Conservation (phyloP, 108 stramenopile species). For the Tribonema minus region DNA sequence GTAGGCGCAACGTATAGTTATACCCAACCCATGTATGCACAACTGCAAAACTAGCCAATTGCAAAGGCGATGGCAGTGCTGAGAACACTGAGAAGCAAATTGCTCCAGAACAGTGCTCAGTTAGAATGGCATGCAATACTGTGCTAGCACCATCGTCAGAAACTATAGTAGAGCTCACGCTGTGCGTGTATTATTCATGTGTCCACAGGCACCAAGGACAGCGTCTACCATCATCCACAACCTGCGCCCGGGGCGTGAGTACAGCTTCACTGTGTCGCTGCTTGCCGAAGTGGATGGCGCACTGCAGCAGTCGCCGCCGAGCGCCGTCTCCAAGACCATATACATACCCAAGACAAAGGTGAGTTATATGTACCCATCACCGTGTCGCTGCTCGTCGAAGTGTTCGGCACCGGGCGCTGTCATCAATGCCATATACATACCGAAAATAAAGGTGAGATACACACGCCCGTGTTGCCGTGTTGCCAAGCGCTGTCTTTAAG, state of each 20-base stretch:
- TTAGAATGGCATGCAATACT: too few species aligned
- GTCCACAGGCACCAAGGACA: conserved; percentile 7
- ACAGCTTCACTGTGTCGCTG: conserved; percentile 41
- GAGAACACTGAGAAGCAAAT: too few species aligned
- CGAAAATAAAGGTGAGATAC: too few species aligned
- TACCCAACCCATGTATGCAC: too few species aligned
- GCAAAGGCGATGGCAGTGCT: too few species aligned
- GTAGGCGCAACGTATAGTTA: too few species aligned
- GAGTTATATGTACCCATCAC: background rate
- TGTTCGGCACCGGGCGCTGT: background rate
- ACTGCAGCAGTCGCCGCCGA: conserved; percentile 39
- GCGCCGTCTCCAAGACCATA: conserved; percentile 21
- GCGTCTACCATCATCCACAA: conserved; percentile 40
- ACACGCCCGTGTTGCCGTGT: too few species aligned
- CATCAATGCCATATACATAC: background rate
- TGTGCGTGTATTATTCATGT: too few species aligned
- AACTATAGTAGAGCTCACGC: too few species aligned
- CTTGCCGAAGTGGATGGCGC: conserved; percentile 41
- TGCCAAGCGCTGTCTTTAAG: conserved; percentile 23
- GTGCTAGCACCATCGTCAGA: too few species aligned
- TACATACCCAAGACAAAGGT: conserved; percentile 22
- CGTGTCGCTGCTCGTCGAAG: background rate
- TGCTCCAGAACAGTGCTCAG: too few species aligned
- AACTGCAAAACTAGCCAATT: too few species aligned
- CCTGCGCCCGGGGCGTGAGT: conserved; percentile 17